A percentile compares a stretch with the other conserved stretches of the same genome.
Evolutionary conservation across 352 stramenopile species (phyloP).

Genomic region (Aphanomyces invadans): DNA sequence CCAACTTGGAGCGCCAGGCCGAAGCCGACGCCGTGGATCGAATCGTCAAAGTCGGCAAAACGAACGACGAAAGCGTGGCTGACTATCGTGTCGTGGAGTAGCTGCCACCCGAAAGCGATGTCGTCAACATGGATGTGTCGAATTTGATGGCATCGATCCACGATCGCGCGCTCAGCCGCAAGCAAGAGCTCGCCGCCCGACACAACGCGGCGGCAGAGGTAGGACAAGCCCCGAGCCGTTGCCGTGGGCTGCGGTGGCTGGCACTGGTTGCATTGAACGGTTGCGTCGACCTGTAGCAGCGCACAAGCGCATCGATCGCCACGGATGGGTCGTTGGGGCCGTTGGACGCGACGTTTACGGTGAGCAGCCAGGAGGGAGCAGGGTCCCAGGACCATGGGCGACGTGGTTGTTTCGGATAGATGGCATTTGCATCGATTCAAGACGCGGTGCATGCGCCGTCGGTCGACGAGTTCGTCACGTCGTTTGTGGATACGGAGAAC

Average conservation of each 20-base stretch:
- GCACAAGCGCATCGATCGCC: not conserved
- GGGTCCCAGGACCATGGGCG: too few relatives aligned
- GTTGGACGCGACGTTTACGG: not conserved
- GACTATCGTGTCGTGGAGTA: conserved; percentile 10
- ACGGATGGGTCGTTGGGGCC: not conserved
- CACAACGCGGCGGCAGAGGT: conserved; percentile 22
- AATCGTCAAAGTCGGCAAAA: conserved; percentile 28
- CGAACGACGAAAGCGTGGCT: not conserved
- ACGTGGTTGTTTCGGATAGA: conserved; percentile 21
- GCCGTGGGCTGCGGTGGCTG: too few relatives aligned
- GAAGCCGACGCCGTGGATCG: conserved; percentile 49
- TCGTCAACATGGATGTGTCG: conserved; percentile 46
- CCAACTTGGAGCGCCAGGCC: conserved; percentile 46
- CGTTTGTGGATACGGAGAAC: conserved; percentile 49
- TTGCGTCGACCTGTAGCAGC: too few relatives aligned
- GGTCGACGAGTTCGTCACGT: conserved; percentile 34
- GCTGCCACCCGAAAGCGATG: conserved; percentile 52
- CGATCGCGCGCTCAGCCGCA: conserved; percentile 26
- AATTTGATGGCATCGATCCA: conserved; percentile 54
- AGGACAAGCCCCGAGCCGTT: too few relatives aligned
- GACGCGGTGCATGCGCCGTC: conserved; percentile 32
- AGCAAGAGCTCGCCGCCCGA: conserved; percentile 24
- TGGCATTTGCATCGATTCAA: conserved; percentile 48
- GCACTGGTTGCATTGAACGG: too few relatives aligned
- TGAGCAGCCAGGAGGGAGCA: too few relatives aligned